A percentile compares a stretch with the other conserved stretches of the same genome.
These are phyloP conservation scores for Guillardia theta DNA, from an alignment of 78 protist genomes.

Conservation along the genomic window DNA sequence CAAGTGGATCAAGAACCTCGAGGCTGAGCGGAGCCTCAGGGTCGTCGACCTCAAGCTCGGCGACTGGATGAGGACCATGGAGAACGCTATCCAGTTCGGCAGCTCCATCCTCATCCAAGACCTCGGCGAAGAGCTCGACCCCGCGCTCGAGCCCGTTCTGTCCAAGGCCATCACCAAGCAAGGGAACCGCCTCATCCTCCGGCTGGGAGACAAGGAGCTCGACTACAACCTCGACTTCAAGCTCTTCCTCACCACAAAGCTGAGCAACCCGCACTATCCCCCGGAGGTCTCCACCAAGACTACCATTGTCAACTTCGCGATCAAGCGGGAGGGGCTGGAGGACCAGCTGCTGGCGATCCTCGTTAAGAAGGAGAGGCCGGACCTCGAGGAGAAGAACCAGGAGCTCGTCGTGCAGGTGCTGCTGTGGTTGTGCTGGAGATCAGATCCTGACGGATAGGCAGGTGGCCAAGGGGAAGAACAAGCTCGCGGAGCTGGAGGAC, in stretches of 20 bases:
- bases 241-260: slow-evolving; percentile 75
- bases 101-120: slow-evolving; percentile 81
- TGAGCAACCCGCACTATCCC: slow-evolving; percentile 64
- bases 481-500: slow-evolving; percentile 78
- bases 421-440: too few species aligned
- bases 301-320: slow-evolving; percentile 79
- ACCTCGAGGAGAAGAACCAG: slow-evolving; percentile 78
- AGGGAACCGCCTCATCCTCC: slow-evolving; percentile 52
- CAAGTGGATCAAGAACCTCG: slow-evolving; percentile 75
- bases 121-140: slow-evolving; percentile 72
- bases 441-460: too few species aligned
- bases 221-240: slow-evolving; percentile 46
- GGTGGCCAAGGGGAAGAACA: slow-evolving; percentile 62
- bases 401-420: slow-evolving; percentile 61
- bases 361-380: slow-evolving; percentile 79
- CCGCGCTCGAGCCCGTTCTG: slow-evolving; percentile 77
- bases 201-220: slow-evolving; percentile 76
- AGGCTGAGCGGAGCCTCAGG: slow-evolving; percentile 43
- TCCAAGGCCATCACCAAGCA: slow-evolving; percentile 54
- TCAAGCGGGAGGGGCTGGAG: slow-evolving; percentile 78
- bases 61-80: slow-evolving; percentile 60
- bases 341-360: slow-evolving; percentile 86
- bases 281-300: slow-evolving; percentile 60
- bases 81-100: slow-evolving; percentile 77
- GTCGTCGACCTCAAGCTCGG: slow-evolving; percentile 16